Base-by-base conservation (phyloP, 768 basidiomycete genomes). In the Naganishia vishniacii region DNA sequence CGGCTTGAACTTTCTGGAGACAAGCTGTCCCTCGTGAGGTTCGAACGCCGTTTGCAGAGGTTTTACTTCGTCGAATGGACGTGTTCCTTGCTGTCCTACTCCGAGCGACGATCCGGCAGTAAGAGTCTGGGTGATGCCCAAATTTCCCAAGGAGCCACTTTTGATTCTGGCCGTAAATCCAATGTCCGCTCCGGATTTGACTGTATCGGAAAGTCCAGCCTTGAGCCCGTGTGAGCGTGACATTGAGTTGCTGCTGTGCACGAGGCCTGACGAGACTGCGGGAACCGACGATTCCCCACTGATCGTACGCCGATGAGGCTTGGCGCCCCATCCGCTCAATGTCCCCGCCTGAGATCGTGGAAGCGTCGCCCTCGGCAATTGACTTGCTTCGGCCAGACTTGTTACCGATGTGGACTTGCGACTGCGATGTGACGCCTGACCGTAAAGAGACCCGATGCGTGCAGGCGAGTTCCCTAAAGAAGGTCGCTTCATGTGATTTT, bases 31-130 rank as follows among this genome's bases (percentile, higher is more conserved):
- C 4, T 61, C 62, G 15, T 29, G 42, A 11, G 67, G 49, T 34
- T 73, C 73, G 53, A 75, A 75, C 0, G 69, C 74, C 40, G 74
- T 73, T 34, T 73, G 71, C 12, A 75, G 64, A 23, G 75, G 75
- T 56, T 74, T 75, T 48, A 75, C 72, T 48, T 75, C 72, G 41
- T 74, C 75, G 51, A 77, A 77, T 23, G 74, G 69, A 9, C 72
- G 75, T 40, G 72, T 69, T 44, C n/a, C n/a, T n/a, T n/a, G n/a
- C n/a, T n/a, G n/a, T n/a, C n/a, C n/a, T n/a, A n/a, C n/a, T n/a
- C n/a, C n/a, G n/a, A n/a, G n/a, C n/a, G n/a, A n/a, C n/a, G n/a
- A n/a, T 69, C 60, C 26, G 71, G 71, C 18, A 72, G 69, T n/a
- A 70, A 73, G 20, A 71, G 53, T 25, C 48, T 42, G 9, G 62